Evolutionary conservation across 306 rosid genomes (phyloP).

Genomic region (Vigna unguiculata): DNA sequence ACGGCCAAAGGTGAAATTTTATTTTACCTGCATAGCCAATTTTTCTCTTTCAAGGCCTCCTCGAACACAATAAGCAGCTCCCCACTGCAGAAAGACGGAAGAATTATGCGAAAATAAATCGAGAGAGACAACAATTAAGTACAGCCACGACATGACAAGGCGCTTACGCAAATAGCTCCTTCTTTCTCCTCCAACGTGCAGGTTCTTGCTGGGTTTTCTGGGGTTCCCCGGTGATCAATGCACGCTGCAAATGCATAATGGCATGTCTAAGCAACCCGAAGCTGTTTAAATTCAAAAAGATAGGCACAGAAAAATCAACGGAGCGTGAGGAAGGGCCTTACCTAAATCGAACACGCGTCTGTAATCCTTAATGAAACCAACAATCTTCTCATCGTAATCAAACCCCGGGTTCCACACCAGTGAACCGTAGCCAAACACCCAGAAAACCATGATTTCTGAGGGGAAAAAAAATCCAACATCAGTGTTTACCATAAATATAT

Average conservation of each 20-base stretch:
- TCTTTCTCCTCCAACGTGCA: conserved; percentile 83
- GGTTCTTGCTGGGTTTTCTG: conserved; percentile 91
- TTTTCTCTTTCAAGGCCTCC: conserved; percentile 89
- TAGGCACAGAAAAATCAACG: background rate
- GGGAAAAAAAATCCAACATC: background rate
- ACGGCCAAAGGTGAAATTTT: background rate
- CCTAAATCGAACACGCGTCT: conserved; percentile 96
- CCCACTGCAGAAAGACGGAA: conserved; percentile 73
- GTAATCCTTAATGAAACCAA: conserved; percentile 88
- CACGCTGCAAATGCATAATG: conserved; percentile 63
- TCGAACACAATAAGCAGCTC: conserved; percentile 79
- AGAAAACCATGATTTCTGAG: conserved; percentile 81
- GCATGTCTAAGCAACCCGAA: conserved; percentile 10
- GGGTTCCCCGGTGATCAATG: conserved; percentile 93
- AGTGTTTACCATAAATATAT: background rate
- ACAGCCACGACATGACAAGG: background rate
- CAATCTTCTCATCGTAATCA: conserved; percentile 75
- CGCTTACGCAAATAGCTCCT: conserved; percentile 82
- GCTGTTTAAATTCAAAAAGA: background rate
- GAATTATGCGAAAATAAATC: conserved; percentile 28
- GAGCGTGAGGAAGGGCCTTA: conserved; percentile 35
- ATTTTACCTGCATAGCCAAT: conserved; percentile 78
- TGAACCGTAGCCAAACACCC: conserved; percentile 98
- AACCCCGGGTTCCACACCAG: conserved; percentile 98
- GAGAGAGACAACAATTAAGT: background rate